These are phyloP conservation scores for Penicillium sp. DNA, from an alignment of 2,329 filamentous ascomycete genomes.

Conservation along the genomic window DNA sequence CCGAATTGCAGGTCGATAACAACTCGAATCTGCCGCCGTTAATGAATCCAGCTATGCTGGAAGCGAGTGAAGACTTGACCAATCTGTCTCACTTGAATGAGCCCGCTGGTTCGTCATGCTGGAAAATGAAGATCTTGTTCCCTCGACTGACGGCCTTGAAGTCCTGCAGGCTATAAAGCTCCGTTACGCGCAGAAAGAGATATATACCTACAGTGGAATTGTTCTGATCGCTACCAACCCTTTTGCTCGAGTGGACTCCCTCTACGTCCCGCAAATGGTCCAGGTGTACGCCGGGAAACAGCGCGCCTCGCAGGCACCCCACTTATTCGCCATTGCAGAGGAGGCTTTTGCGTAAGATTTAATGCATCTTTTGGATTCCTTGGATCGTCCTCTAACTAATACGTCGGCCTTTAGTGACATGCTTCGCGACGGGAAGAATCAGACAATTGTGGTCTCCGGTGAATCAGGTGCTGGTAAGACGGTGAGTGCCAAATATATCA, in stretches of 20 bases:
- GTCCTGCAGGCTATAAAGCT: slow-evolving; percentile 97
- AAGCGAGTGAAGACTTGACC: slow-evolving; percentile 96
- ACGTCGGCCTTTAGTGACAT: slow-evolving; percentile 72
- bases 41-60: slow-evolving; percentile 97
- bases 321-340: slow-evolving; percentile 97
- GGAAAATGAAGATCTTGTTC: slow-evolving; percentile 3
- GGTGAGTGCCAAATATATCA: slow-evolving; percentile 99
- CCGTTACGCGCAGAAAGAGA: slow-evolving; percentile 97
- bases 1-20: slow-evolving; percentile 74
- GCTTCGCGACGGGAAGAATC: slow-evolving; percentile 92
- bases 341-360: slow-evolving; percentile 86
- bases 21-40: slow-evolving; percentile 81
- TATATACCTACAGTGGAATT: slow-evolving; percentile 99
- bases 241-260: slow-evolving; percentile 93
- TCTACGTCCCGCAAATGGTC: slow-evolving; percentile 99
- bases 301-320: slow-evolving; percentile 91
- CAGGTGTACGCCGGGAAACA: slow-evolving; percentile 98
- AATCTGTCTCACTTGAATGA: slow-evolving; percentile 98
- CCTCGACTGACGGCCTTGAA: slow-evolving; percentile 42
- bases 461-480: slow-evolving; percentile 99
- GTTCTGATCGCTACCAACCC: slow-evolving; percentile 98
- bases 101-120: slow-evolving; percentile 72
- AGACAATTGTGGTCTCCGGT: slow-evolving; percentile 98
- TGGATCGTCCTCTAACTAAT: not conserved
- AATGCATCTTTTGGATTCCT: not conserved